Base-by-base conservation (phyloP, 2,329 filamentous ascomycete species). In the Chalaropsis thielavioides region DNA sequence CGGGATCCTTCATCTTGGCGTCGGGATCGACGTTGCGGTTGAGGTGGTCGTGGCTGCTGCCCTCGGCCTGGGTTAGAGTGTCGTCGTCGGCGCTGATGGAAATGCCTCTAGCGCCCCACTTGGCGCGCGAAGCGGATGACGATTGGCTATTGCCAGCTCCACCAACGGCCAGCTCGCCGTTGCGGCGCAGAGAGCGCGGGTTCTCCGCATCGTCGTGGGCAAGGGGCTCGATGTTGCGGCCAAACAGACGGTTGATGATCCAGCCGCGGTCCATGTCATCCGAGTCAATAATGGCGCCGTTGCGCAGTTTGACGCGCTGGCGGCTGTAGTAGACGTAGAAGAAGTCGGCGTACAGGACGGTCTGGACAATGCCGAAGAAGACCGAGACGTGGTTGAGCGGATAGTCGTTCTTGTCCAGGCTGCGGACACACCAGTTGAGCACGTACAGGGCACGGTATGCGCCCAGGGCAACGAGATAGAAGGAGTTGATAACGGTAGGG, bases 311-410 rank as follows among this genome's bases (percentile, higher is more conserved):
- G 72, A 97, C 91, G 66, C 92, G 84, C 77, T 96, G 92, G 68
- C 92, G 83, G 11, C 88, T 89, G 78, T 89, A 96, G 79, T 97
- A 97, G 1, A 97, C 91, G 91, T 92, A 96, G 43, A 90, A 91
- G 73, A 97, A 97, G 75, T 97, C 92, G 70, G 92, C 74, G 75
- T 96, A 96, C 54, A 96, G 83, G 0, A 88, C 85, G 0, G 91
- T 96, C 77, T 97, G 92, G 31, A 97, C 79, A 67, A 95, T 77
- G 65, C 92, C 92, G 71, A 95, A 96, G 68, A 95, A 83, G 72
- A 94, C 83, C 7, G 89, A 86, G 10, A 92, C 83, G 2, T 84
- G 80, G 70, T 92, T 87, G 67, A 85, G 84, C 68, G 79, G 77
- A 51, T 77, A 74, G 70, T 83, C 81, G 38, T 79, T 77, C 10